Evolutionary conservation across 2,329 filamentous ascomycete genomes (phyloP).

Genomic region (Fusarium ramigenum): DNA sequence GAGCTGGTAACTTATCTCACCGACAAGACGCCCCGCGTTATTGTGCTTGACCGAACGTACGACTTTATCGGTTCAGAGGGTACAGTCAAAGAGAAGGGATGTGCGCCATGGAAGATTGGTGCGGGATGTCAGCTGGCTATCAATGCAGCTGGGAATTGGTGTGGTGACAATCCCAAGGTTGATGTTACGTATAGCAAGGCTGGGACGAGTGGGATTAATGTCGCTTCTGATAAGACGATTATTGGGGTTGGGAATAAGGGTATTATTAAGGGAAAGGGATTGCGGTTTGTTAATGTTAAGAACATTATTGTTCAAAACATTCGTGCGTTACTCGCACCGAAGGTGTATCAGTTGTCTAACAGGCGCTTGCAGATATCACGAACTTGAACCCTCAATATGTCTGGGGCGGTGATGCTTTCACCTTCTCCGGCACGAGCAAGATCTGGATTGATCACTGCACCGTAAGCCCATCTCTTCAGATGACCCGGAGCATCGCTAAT

Average conservation of each 20-base stretch:
- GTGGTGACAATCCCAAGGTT: background rate
- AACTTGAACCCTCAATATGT: constrained; percentile 29
- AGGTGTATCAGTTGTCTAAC: accelerated
- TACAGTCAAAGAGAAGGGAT: constrained; percentile 25
- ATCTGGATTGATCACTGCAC: constrained; percentile 36
- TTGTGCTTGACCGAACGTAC: constrained; percentile 48
- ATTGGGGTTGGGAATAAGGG: constrained; percentile 51
- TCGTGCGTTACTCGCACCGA: background rate
- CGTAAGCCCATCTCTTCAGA: background rate
- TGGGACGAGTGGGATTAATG: constrained; percentile 19
- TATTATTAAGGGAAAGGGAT: constrained; percentile 53
- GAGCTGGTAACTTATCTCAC: constrained; percentile 29
- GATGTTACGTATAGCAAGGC: constrained; percentile 20
- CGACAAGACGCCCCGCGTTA: constrained; percentile 45
- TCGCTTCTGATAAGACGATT: constrained; percentile 53
- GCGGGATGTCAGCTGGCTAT: constrained; percentile 34
- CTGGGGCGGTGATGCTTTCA: constrained; percentile 34
- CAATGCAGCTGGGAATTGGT: constrained; percentile 36
- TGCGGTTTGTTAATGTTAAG: constrained; percentile 45
- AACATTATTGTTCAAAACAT: constrained; percentile 49
- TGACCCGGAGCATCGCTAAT: accelerated
- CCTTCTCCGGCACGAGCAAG: constrained; percentile 19
- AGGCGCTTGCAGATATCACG: background rate
- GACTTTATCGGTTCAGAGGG: constrained; percentile 43
- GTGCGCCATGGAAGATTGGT: constrained; percentile 34